Conservation (phyloP, 768 basidiomycete genomes). For the Termitomyces sp. region DNA sequence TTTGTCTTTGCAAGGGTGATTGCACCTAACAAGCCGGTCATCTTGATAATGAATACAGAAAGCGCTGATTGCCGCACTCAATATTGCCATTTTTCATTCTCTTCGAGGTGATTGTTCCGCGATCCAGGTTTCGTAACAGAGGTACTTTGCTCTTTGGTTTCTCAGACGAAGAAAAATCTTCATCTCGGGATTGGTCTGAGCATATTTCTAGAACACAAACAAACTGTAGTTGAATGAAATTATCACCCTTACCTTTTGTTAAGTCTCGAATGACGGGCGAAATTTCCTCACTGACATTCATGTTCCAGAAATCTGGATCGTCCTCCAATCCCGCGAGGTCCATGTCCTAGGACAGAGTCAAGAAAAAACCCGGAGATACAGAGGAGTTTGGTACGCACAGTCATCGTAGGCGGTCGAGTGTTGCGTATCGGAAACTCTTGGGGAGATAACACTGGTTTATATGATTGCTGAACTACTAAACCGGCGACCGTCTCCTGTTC, state of each 20-base stretch:
- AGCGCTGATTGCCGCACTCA: constrained; percentile 33
- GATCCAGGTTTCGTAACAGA: background rate
- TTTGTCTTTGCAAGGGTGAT: constrained; percentile 79
- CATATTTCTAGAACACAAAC: background rate
- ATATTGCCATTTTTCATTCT: constrained; percentile 60
- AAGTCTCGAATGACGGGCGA: constrained; percentile 26
- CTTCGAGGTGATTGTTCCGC: constrained; percentile 16
- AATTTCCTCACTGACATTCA: constrained; percentile 32
- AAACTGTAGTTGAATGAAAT: background rate
- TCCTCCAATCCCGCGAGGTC: constrained; percentile 65
- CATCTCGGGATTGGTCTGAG: background rate
- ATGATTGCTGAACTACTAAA: constrained; percentile 41
- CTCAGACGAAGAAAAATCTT: background rate
- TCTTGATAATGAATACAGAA: background rate
- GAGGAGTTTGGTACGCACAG: constrained; percentile 31
- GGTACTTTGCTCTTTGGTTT: background rate
- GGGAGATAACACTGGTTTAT: constrained; percentile 51
- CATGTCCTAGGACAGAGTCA: constrained; percentile 40
- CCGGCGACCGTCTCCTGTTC: constrained; percentile 73
- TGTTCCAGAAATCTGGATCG: constrained; percentile 63
- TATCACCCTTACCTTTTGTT: constrained; percentile 21
- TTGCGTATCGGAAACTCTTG: constrained; percentile 60
- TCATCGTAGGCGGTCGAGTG: constrained; percentile 61
- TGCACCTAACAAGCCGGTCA: constrained; percentile 45
- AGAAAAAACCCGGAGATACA: background rate